Evolutionary conservation across 2,329 filamentous ascomycete genomes (phyloP).

Genomic region (Cytospora schulzeri): DNA sequence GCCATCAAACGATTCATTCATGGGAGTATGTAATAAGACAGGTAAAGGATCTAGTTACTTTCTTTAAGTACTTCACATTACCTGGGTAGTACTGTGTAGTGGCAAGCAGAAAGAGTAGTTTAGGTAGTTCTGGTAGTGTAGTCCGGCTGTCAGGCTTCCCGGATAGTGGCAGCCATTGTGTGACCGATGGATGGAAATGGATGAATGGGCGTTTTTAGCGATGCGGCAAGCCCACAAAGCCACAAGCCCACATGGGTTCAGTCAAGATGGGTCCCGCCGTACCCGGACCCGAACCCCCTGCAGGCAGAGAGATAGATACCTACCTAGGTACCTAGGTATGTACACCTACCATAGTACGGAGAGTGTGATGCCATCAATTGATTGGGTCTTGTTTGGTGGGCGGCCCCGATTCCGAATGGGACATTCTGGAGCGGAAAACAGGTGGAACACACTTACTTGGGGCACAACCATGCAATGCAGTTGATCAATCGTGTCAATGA

Average conservation of each 20-base stretch:
- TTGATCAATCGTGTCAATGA: too few species aligned
- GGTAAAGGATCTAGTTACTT: too few species aligned
- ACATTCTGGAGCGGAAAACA: neutral
- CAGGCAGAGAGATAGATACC: neutral
- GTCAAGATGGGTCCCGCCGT: neutral
- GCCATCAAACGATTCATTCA: neutral
- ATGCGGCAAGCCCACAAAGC: constrained; percentile 20
- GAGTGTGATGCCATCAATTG: neutral
- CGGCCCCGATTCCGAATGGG: neutral
- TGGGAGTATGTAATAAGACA: too few species aligned
- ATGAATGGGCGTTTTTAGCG: constrained; percentile 15
- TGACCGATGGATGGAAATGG: neutral
- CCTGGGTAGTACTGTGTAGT: too few species aligned
- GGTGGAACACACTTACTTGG: too few species aligned
- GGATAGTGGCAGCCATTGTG: neutral
- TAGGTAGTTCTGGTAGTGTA: too few species aligned
- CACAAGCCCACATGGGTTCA: constrained; percentile 16
- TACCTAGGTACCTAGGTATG: neutral
- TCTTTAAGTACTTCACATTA: too few species aligned
- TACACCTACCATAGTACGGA: too few species aligned
- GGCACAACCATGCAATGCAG: too few species aligned
- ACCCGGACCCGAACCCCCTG: neutral
- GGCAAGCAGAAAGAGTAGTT: too few species aligned
- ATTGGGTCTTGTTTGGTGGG: neutral
- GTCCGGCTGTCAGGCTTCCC: too few species aligned